Evolutionary conservation across 345 rosid species (phyloP), one percentile per base, ranked within the genome.

Genomic region (Ricinus communis): DNA sequence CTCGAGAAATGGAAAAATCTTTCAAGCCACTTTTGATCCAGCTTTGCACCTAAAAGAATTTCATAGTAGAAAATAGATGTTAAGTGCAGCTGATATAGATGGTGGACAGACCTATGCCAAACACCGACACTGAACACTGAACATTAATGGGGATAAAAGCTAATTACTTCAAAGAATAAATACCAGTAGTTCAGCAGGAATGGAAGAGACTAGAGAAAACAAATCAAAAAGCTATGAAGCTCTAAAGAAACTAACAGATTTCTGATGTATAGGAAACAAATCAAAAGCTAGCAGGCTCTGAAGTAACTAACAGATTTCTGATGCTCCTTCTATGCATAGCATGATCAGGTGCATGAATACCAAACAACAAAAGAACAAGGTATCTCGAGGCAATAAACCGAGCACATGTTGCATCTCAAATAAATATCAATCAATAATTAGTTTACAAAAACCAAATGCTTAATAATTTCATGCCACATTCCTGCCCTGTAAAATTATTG

Each of bases 1-100:
- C 97, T 57, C 98, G 87, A 57, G 97, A 94, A 69, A 94, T 90
- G n/a, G 98, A 94, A 83, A 91, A 94, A 79, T 94, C 97, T 66
- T 84, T 87, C 76, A 94, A 80, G 69, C 97, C 96, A 77, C 86
- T 81, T 77, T 80, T 94, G 65, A 91, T 83, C 96, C 96, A 91
- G 78, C 91, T 80, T 90, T 94, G 97, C 46, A 91, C 98, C 98
- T 91, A 79, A 79, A 68, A 77, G 65, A 9, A 64, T 58, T n/a
- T 51, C 53, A 63, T 62, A 58, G 56, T 30, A 50, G 28, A 27
- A 67, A 31, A 59, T 9, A 69, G 70, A 47, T 68, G 38, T 31
- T 12, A 8, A 16, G 50, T 68, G 43, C 22, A 62, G 16, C 24
- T 3, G 5, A 1, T 58, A 55, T 10, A 16, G 15, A 31, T 5